Evolutionary conservation across 371 early-diverging fungal genomes (phyloP).

Genomic region (Mortierella sp.): DNA sequence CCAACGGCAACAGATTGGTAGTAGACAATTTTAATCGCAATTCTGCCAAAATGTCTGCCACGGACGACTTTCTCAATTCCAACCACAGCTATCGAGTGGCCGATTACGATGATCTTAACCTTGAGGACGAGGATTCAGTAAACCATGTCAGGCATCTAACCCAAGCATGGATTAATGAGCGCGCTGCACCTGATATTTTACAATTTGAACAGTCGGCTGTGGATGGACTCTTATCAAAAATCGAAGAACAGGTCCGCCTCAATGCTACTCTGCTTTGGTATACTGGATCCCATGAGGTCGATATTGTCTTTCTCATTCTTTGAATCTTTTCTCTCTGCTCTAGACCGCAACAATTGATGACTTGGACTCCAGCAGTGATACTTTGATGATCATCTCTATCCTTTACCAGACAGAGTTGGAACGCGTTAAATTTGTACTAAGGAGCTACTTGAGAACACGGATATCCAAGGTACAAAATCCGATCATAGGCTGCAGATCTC

Average conservation of each 20-base stretch:
- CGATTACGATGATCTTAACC: conserved; percentile 20
- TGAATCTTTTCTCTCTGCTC: background rate
- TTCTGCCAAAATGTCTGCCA: background rate
- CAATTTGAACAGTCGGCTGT: conserved; percentile 70
- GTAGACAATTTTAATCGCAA: too few relatives aligned
- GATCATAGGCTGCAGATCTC: background rate
- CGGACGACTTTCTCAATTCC: conserved; percentile 20
- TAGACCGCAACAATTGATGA: conserved; percentile 39
- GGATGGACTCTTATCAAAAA: conserved; percentile 69
- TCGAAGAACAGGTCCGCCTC: conserved; percentile 71
- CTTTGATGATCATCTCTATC: conserved; percentile 64
- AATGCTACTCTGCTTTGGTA: background rate
- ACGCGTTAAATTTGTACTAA: conserved; percentile 81
- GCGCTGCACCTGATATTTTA: conserved; percentile 82
- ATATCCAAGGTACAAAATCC: conserved; percentile 65
- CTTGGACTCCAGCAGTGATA: conserved; percentile 42
- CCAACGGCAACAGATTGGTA: too few relatives aligned
- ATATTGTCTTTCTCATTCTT: background rate
- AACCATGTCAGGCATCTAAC: conserved; percentile 67
- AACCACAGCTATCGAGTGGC: conserved; percentile 17
- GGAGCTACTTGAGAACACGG: conserved; percentile 80
- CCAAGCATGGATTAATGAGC: conserved; percentile 85
- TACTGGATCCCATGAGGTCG: background rate
- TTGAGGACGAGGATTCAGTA: conserved; percentile 39
- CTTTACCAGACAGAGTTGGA: conserved; percentile 87